Conservation (phyloP, 1,284 basidiomycete genomes). For the Rhodotorula sp. region DNA sequence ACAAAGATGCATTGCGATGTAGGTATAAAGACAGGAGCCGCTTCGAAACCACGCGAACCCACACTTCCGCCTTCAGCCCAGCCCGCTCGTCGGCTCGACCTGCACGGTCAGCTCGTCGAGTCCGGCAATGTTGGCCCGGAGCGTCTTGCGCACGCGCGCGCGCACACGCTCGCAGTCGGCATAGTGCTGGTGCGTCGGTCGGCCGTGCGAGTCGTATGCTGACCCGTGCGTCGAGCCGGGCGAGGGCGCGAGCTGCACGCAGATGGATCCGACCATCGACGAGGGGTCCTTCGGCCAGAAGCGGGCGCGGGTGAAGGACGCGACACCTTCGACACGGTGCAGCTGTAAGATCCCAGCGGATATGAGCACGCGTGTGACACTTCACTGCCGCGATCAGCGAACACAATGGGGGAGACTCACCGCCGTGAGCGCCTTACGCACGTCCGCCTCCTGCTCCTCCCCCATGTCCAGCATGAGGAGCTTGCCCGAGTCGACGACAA, state of each 20-base stretch:
- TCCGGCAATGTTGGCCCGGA: constrained; percentile 71
- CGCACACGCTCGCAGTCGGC: constrained; percentile 69
- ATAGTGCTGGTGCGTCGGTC: constrained; percentile 53
- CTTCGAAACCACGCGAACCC: not conserved
- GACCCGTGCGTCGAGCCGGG: constrained; percentile 45
- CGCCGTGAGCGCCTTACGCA: constrained; percentile 73
- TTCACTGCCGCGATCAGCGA: not conserved
- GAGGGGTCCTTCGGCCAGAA: constrained; percentile 96
- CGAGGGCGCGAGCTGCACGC: constrained; percentile 69
- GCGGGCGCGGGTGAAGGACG: constrained; percentile 74
- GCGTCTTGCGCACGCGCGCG: constrained; percentile 68
- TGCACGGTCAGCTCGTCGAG: constrained; percentile 86
- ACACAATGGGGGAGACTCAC: constrained; percentile 54
- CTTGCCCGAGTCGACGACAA: constrained; percentile 89
- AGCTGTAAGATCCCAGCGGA: constrained; percentile 54
- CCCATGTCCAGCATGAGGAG: constrained; percentile 85
- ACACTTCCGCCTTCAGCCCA: constrained; percentile 1
- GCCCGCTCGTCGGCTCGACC: constrained; percentile 54
- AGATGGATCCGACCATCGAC: constrained; percentile 83
- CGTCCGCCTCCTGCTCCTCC: constrained; percentile 62
- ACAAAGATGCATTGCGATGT: not conserved
- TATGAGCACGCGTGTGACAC: not conserved
- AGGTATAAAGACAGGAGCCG: not conserved
- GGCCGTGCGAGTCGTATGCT: constrained; percentile 47
- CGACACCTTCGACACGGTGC: constrained; percentile 69